phyloP scores from a whole-genome alignment of 768 basidiomycete genomes.

The Xerocomellus intermedius region DNA sequence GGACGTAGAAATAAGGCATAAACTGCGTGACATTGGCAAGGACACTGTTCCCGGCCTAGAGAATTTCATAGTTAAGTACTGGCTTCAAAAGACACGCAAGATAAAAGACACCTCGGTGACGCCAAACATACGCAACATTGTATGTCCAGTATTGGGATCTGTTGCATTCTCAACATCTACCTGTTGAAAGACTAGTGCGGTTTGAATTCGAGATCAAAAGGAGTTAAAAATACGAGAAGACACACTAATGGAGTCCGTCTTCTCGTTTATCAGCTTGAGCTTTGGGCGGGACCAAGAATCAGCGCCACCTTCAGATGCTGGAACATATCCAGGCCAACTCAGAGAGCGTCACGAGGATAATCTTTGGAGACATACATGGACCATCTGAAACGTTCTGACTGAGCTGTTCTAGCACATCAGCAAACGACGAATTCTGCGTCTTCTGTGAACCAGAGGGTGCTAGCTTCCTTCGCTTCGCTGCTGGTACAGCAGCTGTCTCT shows the following conservation, averaged over 20 bases:
- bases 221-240: background rate
- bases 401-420: conserved; percentile 61
- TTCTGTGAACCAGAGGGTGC: conserved; percentile 33
- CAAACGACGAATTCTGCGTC: conserved; percentile 46
- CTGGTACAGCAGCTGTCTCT: conserved; percentile 35
- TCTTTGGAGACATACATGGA: conserved; percentile 36
- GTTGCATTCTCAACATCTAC: conserved; percentile 83
- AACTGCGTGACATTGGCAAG: conserved; percentile 81
- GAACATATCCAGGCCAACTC: background rate
- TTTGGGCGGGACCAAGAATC: conserved; percentile 70
- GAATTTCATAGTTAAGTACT: background rate
- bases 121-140: conserved; percentile 76
- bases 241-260: conserved; percentile 68
- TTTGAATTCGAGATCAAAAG: background rate
- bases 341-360: background rate
- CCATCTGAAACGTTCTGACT: conserved; percentile 47
- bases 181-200: conserved; percentile 81
- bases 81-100: background rate
- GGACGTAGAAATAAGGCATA: conserved; percentile 90
- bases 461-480: conserved; percentile 55
- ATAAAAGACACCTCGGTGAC: conserved; percentile 69
- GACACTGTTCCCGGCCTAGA: conserved; percentile 83
- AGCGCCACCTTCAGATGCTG: conserved; percentile 77
- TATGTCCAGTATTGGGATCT: conserved; percentile 39
- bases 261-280: conserved; percentile 53